phyloP scores from a whole-genome alignment of 2,329 filamentous ascomycete genomes.

The Teratosphaeria nubilosa region DNA sequence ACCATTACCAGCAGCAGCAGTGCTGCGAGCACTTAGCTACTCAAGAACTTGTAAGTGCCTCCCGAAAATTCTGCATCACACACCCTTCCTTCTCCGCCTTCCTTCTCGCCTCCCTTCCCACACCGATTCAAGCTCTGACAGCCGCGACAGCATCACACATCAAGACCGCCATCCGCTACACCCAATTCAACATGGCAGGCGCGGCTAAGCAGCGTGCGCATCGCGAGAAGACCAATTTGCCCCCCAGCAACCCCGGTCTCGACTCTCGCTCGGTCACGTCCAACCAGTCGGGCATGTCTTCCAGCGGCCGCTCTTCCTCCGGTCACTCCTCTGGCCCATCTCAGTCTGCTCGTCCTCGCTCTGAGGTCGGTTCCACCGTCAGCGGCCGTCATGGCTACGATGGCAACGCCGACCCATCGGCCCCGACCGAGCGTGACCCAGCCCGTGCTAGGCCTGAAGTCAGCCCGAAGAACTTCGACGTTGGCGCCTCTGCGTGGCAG shows the following conservation, averaged over 20 bases:
- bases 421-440: conserved; percentile 3
- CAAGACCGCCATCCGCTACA: not conserved
- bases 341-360: conserved; percentile 4
- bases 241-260: not conserved
- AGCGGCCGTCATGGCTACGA: conserved; percentile 2
- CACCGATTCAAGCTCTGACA: not conserved
- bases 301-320: conserved; percentile 12
- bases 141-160: not conserved
- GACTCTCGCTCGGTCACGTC: not conserved
- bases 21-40: not conserved
- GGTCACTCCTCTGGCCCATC: conserved; percentile 9
- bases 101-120: not conserved
- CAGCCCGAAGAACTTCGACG: conserved; percentile 18
- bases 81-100: not conserved
- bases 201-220: conserved; percentile 26
- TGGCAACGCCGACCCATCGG: conserved; percentile 6
- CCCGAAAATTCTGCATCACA: not conserved
- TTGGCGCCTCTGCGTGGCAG: conserved; percentile 18
- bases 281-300: not conserved
- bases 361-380: conserved; percentile 10
- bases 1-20: not conserved
- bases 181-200: conserved; percentile 25
- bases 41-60: not conserved
- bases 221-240: conserved; percentile 12
- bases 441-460: conserved; percentile 1